Percentiles rank a stretch among this genome's conserved stretches.
Evolutionary conservation across 2,329 filamentous ascomycete genomes (phyloP).

Genomic region (Sporothrix pseudoabietina): DNA sequence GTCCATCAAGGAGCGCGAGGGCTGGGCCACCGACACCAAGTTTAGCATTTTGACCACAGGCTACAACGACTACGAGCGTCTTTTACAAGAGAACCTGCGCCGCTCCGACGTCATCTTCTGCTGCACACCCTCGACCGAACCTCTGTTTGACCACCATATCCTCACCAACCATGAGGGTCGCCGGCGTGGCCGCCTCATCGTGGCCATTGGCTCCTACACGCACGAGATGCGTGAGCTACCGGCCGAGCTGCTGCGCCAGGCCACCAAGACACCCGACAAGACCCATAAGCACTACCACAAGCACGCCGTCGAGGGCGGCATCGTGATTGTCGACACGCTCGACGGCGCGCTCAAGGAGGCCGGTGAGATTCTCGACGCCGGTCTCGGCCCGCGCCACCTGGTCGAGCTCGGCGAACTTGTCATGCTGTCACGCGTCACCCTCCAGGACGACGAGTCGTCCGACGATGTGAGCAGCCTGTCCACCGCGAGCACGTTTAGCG

Average conservation of each 20-base stretch:
- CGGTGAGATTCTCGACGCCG: conserved; percentile 81
- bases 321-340: conserved; percentile 73
- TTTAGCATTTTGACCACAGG: conserved; percentile 69
- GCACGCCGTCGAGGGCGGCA: conserved; percentile 64
- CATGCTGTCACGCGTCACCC: conserved; percentile 55
- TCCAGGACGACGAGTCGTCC: conserved; percentile 38
- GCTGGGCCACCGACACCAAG: conserved; percentile 63
- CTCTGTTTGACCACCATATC: conserved; percentile 73
- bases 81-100: conserved; percentile 70
- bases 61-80: conserved; percentile 67
- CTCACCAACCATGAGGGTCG: conserved; percentile 72
- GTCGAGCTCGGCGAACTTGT: conserved; percentile 86
- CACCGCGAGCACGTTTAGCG: conserved; percentile 27
- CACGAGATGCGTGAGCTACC: conserved; percentile 82
- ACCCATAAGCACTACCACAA: conserved; percentile 67
- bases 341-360: conserved; percentile 80
- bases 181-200: conserved; percentile 69
- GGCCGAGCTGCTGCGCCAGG: conserved; percentile 70
- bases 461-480: conserved; percentile 33
- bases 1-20: conserved; percentile 56
- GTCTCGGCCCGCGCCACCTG: conserved; percentile 70
- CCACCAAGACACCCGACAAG: conserved; percentile 51
- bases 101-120: conserved; percentile 83
- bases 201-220: conserved; percentile 70
- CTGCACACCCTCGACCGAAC: conserved; percentile 74